Percentiles rank a stretch among this genome's conserved stretches.
Evolutionary conservation across 2,329 filamentous ascomycete genomes (phyloP).

Genomic region (Phialophora macrospora): DNA sequence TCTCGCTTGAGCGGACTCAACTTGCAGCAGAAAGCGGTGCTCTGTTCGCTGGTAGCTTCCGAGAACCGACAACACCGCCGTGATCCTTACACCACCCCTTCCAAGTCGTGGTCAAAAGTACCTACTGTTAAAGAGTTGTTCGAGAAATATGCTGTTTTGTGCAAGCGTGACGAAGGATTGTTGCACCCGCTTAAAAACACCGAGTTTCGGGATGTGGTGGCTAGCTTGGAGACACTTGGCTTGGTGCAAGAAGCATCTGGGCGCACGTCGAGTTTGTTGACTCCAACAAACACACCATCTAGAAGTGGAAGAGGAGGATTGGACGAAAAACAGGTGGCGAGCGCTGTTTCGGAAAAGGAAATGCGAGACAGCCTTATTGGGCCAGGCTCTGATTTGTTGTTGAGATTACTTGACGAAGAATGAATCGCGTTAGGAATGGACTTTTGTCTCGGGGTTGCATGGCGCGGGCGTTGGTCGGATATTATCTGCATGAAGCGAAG

Average conservation of each 20-base stretch:
- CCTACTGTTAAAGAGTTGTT: conserved; percentile 85
- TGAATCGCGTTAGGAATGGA: conserved; percentile 10
- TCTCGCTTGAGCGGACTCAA: conserved; percentile 88
- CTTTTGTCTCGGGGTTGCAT: conserved; percentile 27
- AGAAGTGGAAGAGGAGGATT: conserved; percentile 57
- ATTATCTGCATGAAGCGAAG: conserved; percentile 24
- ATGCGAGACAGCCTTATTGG: conserved; percentile 70
- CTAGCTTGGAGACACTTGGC: conserved; percentile 85
- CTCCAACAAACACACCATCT: conserved; percentile 70
- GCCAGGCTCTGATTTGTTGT: conserved; percentile 55
- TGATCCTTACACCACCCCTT: conserved; percentile 59
- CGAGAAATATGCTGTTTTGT: conserved; percentile 80
- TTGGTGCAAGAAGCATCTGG: conserved; percentile 73
- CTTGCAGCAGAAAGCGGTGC: conserved; percentile 91
- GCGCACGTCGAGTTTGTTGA: conserved; percentile 65
- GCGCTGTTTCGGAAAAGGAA: conserved; percentile 80
- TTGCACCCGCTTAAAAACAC: conserved; percentile 87
- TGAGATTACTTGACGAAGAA: conserved; percentile 45
- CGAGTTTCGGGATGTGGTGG: conserved; percentile 91
- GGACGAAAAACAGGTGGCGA: conserved; percentile 80
- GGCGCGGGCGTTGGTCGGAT: conserved; percentile 10
- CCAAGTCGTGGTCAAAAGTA: conserved; percentile 63
- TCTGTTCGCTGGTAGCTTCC: conserved; percentile 86
- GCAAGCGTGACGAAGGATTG: conserved; percentile 77
- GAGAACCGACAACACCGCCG: conserved; percentile 63